These are phyloP conservation scores for Bremia lactucae DNA, from an alignment of 352 stramenopile genomes.

Conservation along the genomic window DNA sequence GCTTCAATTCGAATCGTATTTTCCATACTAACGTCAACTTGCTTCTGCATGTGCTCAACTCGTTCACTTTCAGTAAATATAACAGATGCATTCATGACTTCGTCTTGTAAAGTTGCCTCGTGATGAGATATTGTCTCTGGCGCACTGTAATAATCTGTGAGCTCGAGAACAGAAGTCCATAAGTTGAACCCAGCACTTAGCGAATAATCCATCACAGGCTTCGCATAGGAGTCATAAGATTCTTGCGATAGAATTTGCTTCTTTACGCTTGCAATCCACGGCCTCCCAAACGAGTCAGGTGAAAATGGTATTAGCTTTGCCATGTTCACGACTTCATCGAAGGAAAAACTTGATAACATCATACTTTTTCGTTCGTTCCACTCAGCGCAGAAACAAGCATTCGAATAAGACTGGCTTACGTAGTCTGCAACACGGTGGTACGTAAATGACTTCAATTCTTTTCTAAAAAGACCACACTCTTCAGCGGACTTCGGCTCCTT, in stretches of 20 bases:
- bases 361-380: conserved; percentile 31
- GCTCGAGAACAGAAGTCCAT: conserved; percentile 19
- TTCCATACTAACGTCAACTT: background rate
- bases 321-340: conserved; percentile 15
- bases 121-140: conserved; percentile 1
- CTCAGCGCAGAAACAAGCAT: conserved; percentile 32
- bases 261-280: conserved; percentile 25
- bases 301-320: conserved; percentile 34
- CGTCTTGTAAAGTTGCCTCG: background rate
- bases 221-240: conserved; percentile 26
- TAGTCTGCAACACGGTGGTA: conserved; percentile 20
- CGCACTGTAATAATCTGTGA: conserved; percentile 5
- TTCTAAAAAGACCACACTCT: conserved; percentile 17
- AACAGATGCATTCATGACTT: background rate
- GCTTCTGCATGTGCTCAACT: background rate
- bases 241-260: conserved; percentile 22
- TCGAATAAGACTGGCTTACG: conserved; percentile 17
- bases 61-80: background rate
- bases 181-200: conserved; percentile 15
- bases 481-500: conserved; percentile 11
- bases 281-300: conserved; percentile 19
- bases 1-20: background rate
- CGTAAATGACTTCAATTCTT: conserved; percentile 27
- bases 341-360: conserved; percentile 16
- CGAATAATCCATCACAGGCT: conserved; percentile 27